These are phyloP conservation scores for Gremmenia infestans DNA, from an alignment of 2,329 filamentous ascomycete genomes.

Conservation along the genomic window DNA sequence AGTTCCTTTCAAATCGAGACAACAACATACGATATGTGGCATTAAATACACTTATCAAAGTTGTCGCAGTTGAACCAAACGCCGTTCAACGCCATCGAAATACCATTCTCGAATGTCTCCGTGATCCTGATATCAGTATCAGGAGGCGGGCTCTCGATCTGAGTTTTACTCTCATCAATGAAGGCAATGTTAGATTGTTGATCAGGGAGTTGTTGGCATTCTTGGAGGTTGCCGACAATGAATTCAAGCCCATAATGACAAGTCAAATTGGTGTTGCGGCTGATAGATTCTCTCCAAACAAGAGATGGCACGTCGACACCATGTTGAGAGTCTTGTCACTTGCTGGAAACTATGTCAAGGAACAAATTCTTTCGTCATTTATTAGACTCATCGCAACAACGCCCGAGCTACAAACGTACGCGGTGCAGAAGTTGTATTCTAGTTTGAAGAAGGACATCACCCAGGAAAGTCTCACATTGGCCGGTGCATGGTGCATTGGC, in stretches of 20 bases:
- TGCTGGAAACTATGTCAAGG: conserved; percentile 94
- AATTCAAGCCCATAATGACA: conserved; percentile 98
- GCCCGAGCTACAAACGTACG: conserved; percentile 91
- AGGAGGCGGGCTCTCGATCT: conserved; percentile 90
- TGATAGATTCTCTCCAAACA: conserved; percentile 92
- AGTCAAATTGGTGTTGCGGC: conserved; percentile 96
- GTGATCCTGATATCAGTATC: conserved; percentile 98
- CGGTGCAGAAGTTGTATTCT: conserved; percentile 88
- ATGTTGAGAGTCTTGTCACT: conserved; percentile 92
- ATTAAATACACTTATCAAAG: conserved; percentile 94
- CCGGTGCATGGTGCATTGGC: conserved; percentile 95
- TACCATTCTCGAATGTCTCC: conserved; percentile 91
- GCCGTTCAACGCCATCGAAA: conserved; percentile 96
- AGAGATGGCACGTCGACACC: conserved; percentile 97
- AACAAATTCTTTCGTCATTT: conserved; percentile 95
- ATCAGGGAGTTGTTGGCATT: conserved; percentile 92
- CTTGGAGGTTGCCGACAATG: conserved; percentile 93
- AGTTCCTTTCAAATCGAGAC: conserved; percentile 96
- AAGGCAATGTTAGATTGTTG: conserved; percentile 88
- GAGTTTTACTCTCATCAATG: conserved; percentile 97
- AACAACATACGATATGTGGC: conserved; percentile 99
- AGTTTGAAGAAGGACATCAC: conserved; percentile 95
- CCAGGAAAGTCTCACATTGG: conserved; percentile 89
- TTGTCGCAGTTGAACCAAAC: conserved; percentile 96
- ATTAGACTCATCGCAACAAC: conserved; percentile 93